Evolutionary conservation across 768 basidiomycete genomes (phyloP).

Genomic region (Clavulina sp.): DNA sequence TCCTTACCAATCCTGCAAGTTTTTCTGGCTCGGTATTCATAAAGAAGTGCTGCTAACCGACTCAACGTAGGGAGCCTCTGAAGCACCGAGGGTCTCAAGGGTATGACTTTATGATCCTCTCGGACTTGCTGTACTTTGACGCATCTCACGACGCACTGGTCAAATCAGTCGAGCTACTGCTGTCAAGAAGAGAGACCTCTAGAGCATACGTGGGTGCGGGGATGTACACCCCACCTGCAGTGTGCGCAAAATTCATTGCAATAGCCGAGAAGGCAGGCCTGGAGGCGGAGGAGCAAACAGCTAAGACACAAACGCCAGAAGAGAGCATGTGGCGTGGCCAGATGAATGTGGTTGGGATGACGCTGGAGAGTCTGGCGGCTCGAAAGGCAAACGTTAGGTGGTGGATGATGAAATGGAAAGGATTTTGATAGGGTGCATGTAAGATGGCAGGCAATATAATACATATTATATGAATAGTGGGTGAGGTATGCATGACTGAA

Average conservation of each 20-base stretch:
- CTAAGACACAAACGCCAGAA: neutral
- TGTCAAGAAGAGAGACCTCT: slow-evolving; percentile 25
- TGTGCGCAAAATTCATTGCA: slow-evolving; percentile 6
- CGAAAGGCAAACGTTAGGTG: slow-evolving; percentile 10
- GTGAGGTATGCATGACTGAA: neutral
- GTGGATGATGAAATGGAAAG: slow-evolving; percentile 9
- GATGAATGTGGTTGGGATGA: slow-evolving; percentile 4
- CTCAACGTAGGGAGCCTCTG: no score
- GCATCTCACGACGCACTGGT: slow-evolving; percentile 40
- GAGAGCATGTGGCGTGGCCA: slow-evolving; percentile 7
- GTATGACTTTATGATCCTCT: slow-evolving; percentile 47
- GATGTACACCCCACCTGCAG: slow-evolving; percentile 9
- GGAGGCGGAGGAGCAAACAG: neutral
- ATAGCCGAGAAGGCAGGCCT: slow-evolving; percentile 3
- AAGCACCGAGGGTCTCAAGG: slow-evolving; percentile 11
- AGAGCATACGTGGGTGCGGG: slow-evolving; percentile 46
- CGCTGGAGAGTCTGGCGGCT: slow-evolving; percentile 1
- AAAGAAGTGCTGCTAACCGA: neutral
- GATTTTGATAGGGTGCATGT: neutral
- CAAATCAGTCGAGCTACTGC: slow-evolving; percentile 30
- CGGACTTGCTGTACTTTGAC: slow-evolving; percentile 56
- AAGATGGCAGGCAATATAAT: no score
- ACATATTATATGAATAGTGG: neutral
- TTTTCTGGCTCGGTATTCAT: neutral
- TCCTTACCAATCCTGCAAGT: slow-evolving; percentile 31